Evolutionary conservation across 495 filamentous ascomycete genomes (phyloP), one percentile per base, ranked within the genome.

Genomic region (Daldinia vernicosa): DNA sequence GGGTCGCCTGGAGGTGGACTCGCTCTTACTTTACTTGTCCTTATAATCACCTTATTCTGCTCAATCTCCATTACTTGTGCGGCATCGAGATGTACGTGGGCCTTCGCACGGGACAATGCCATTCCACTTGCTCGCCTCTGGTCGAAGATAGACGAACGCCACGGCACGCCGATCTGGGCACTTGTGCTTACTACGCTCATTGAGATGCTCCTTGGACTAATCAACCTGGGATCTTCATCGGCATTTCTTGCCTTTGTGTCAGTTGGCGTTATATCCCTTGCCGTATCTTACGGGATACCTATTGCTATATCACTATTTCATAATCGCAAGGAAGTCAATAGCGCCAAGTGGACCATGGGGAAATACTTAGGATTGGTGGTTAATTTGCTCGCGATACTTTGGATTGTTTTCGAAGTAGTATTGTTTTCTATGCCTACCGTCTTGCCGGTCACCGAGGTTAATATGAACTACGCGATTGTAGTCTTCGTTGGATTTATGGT

Each of bases 381-480:
- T 17, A 84, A 83, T 4, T 37, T 85, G 0, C 67, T 87, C 7
- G 80, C 85, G 1, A 75, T 80, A 11, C 35, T 75, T 2, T 88
- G 86, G 84, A 79, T 82, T 45, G 40, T 60, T 8, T 88, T 88
- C 59, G 87, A 88, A 56, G 83, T 82, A 14, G 80, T 89, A 30
- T 79, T 91, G 14, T 91, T 91, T 77, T 91, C 89, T 74, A 82
- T 91, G 69, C 89, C 89, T 0, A 85, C 86, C 1, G 80, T 80
- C 14, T 82, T 90, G 50, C 89, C 89, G 1, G 88, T 90, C 26
- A 86, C 82, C 2, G 81, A 79, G 7, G 79, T 85, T 67, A 89
- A 84, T 24, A 78, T 91, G 70, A 89, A 90, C 74, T 91, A 91
- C 71, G 89, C 89, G 1, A 85, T 87, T 6, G 89, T 90, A 0